phyloP scores from a whole-genome alignment of 495 filamentous ascomycete genomes.

The Aspergillus ellipticus region DNA sequence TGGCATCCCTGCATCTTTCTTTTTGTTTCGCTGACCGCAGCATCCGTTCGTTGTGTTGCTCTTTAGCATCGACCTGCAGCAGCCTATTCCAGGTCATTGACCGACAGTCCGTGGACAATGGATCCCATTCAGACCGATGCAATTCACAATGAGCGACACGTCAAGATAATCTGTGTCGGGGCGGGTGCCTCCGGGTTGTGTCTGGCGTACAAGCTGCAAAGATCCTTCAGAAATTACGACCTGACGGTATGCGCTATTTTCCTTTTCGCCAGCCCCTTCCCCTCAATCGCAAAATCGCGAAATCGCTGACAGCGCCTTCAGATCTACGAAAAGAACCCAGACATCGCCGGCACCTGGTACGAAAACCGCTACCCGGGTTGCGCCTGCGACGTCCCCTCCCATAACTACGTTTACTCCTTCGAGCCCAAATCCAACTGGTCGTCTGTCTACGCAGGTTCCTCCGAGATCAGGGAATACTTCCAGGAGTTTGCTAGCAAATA shows the following conservation, averaged over 20 bases:
- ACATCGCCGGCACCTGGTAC: constrained; percentile 53
- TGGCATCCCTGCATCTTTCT: no score
- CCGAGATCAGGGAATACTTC: constrained; percentile 7
- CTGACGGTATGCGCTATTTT: no score
- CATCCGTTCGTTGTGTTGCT: no score
- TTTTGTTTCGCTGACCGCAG: no score
- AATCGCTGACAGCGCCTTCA: no score
- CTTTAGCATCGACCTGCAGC: no score
- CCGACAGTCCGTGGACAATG: background rate
- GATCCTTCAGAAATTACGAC: no score
- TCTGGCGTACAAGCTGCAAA: constrained; percentile 7
- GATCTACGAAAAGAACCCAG: constrained; percentile 9
- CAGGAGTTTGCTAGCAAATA: background rate
- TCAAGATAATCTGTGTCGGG: constrained; percentile 17
- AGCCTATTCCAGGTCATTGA: background rate
- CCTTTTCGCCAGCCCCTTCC: no score
- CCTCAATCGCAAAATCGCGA: no score
- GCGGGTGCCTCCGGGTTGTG: constrained; percentile 4
- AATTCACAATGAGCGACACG: constrained; percentile 5
- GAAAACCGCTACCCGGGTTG: constrained; percentile 57
- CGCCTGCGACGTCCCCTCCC: constrained; percentile 52
- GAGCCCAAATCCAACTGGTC: constrained; percentile 10
- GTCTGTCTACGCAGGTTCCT: background rate
- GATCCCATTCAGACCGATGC: background rate
- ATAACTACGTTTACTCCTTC: constrained; percentile 35